Evolutionary conservation across 2,329 filamentous ascomycete species (phyloP).

Genomic region (Fusarium beomiforme): DNA sequence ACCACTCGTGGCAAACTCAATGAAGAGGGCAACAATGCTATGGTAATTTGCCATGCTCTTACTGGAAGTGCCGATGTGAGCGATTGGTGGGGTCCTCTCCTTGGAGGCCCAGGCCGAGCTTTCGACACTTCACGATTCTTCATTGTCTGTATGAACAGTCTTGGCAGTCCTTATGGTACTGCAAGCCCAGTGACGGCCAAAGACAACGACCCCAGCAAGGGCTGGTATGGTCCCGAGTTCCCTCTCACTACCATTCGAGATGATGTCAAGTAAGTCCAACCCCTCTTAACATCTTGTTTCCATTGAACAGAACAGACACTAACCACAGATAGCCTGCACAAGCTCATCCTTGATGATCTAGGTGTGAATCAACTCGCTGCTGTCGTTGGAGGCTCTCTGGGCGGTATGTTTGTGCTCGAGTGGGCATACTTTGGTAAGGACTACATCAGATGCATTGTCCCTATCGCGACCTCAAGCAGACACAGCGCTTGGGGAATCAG

Average conservation of each 20-base stretch:
- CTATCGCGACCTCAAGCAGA: slow-evolving; percentile 84
- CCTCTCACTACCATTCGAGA: slow-evolving; percentile 94
- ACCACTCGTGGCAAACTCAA: slow-evolving; percentile 72
- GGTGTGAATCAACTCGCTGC: slow-evolving; percentile 81
- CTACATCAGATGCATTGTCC: slow-evolving; percentile 82
- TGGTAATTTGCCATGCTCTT: slow-evolving; percentile 84
- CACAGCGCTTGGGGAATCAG: slow-evolving; percentile 93
- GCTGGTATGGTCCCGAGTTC: slow-evolving; percentile 92
- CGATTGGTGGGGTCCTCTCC: slow-evolving; percentile 88
- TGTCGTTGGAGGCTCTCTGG: slow-evolving; percentile 85
- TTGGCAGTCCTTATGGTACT: slow-evolving; percentile 86
- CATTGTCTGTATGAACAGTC: slow-evolving; percentile 85
- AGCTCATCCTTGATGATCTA: slow-evolving; percentile 80
- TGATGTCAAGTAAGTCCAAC: slow-evolving; percentile 82
- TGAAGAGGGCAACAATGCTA: slow-evolving; percentile 69
- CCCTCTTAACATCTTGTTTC: too few relatives aligned
- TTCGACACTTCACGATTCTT: slow-evolving; percentile 88
- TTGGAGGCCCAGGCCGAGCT: slow-evolving; percentile 79
- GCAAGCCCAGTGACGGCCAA: slow-evolving; percentile 91
- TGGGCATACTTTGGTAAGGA: slow-evolving; percentile 91
- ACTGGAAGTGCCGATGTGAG: slow-evolving; percentile 86
- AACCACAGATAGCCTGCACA: slow-evolving; percentile 70
- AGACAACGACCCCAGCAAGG: slow-evolving; percentile 78
- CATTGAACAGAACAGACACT: slow-evolving; percentile 7
- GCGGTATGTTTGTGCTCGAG: slow-evolving; percentile 90